Evolutionary conservation across 768 basidiomycete genomes (phyloP), one percentile per base, ranked within the genome.

Genomic region (Pleurotus ostreatus): DNA sequence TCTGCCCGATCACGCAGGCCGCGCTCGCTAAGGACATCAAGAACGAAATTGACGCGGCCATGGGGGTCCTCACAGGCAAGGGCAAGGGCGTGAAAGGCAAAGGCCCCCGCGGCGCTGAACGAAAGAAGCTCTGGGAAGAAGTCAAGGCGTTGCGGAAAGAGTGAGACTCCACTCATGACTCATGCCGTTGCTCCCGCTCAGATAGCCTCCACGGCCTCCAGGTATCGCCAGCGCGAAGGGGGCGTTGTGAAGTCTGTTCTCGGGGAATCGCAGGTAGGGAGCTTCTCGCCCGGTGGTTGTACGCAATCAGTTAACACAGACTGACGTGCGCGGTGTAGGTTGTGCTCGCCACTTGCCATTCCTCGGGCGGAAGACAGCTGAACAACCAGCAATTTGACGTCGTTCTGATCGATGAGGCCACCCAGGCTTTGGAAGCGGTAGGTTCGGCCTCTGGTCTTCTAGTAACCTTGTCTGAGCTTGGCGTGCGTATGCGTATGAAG

Each of bases 351-450:
- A 99, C 97, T 2, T 98, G 96, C 61, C 95, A 98, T 74, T 90
- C 93, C 11, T 83, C 96, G 4, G 97, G 96, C 0, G 87, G 90
- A 3, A 74, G 88, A 18, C 92, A 95, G 61, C 71, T 98, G 5
- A 78, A 81, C 43, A 83, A 87, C 57, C 78, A 86, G 55, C 71
- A 79, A 1, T 99, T 99, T 64, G 97, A 99, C 66, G 89, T 96
- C 0, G 84, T 94, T 9, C 88, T 99, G 46, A 95, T 99, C 54
- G 97, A 99, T 62, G 97, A 99, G 72, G 97, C 97, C 0, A 98
- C 97, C 0, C 97, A 98, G 68, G 96, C 95, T 3, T 66, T 97
- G 12, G 96, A 99, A 72, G 93, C 94, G 20, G 94, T 94, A 65
- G 57, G 82, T 54, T 16, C 40, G 59, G 58, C 60, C 61, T 46